Evolutionary conservation across 768 basidiomycete genomes (phyloP), one percentile per base, ranked within the genome.

Genomic region (Hericium coralloides): DNA sequence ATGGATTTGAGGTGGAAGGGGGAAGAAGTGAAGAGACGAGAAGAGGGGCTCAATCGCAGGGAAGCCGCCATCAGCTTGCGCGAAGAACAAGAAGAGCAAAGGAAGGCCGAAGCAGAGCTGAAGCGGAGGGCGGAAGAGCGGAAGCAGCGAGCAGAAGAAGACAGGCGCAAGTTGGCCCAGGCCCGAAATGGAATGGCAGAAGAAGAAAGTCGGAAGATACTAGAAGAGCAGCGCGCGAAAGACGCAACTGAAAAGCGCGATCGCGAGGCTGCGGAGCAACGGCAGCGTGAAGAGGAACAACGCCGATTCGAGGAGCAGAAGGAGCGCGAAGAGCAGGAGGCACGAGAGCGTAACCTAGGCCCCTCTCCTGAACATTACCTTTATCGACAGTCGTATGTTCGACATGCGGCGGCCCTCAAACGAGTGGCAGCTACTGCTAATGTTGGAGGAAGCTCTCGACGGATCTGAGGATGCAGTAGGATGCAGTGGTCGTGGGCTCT

Each of bases 211-310:
- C 57, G 53, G 22, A 52, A 52, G 43, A 64, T 59, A 49, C 68
- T 72, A 49, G 69, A 70, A 38, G 72, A 73, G 14, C 72, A 67
- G 15, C 65, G 45, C 26, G 63, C 60, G 52, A 69, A 67, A 4
- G 69, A 71, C 39, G 65, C 68, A 56, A 67, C 67, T 43, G 64
- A 67, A 53, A 72, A 75, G 55, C 69, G 70, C 23, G 68, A 69
- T 55, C 60, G 63, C 45, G 60, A 53, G 26, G 56, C 59, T 53
- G 74, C 64, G 56, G 72, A 71, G 59, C 69, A 49, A 23, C 36
- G 45, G 53, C 43, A 38, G 38, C 60, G 38, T 49, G 63, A 49
- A 23, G 61, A 57, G 48, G 53, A 62, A 38, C 48, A 56, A 55
- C 38, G 31, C 31, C 61, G 56, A 25, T 50, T 39, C 10, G 57